Evolutionary conservation across 2,329 filamentous ascomycete genomes (phyloP).

Genomic region (Claviceps digitariae): DNA sequence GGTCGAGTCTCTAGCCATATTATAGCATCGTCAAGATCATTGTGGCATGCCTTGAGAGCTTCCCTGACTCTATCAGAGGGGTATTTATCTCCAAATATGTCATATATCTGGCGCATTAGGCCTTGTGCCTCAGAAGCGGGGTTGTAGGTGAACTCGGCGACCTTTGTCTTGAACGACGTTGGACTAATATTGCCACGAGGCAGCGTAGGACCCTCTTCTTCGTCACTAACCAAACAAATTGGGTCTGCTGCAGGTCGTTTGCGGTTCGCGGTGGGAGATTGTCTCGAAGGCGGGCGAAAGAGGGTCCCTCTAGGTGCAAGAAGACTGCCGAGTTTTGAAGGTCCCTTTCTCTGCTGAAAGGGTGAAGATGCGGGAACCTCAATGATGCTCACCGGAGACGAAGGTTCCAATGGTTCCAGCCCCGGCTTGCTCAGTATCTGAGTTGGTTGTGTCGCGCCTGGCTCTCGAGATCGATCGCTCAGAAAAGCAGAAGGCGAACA

Average conservation of each 20-base stretch:
- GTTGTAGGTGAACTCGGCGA: constrained; percentile 32
- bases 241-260: constrained; percentile 26
- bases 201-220: constrained; percentile 31
- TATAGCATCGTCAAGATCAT: constrained; percentile 24
- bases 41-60: constrained; percentile 18
- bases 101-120: constrained; percentile 23
- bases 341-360: constrained; percentile 27
- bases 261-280: constrained; percentile 11
- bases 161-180: constrained; percentile 35
- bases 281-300: constrained; percentile 40
- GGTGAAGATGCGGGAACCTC: constrained; percentile 90
- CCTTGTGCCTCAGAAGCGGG: constrained; percentile 27
- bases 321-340: constrained; percentile 31
- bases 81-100: constrained; percentile 19
- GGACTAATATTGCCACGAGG: constrained; percentile 49
- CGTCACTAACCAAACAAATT: constrained; percentile 36
- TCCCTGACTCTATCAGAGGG: constrained; percentile 19
- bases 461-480: constrained; percentile 12
- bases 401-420: constrained; percentile 15
- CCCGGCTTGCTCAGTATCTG: constrained; percentile 30
- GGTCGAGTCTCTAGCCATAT: constrained; percentile 14
- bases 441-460: constrained; percentile 28
- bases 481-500: constrained; percentile 27
- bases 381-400: constrained; percentile 36
- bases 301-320: constrained; percentile 67